Base-by-base conservation (phyloP, 2,329 filamentous ascomycete genomes). In the Cordyceps javanica region DNA sequence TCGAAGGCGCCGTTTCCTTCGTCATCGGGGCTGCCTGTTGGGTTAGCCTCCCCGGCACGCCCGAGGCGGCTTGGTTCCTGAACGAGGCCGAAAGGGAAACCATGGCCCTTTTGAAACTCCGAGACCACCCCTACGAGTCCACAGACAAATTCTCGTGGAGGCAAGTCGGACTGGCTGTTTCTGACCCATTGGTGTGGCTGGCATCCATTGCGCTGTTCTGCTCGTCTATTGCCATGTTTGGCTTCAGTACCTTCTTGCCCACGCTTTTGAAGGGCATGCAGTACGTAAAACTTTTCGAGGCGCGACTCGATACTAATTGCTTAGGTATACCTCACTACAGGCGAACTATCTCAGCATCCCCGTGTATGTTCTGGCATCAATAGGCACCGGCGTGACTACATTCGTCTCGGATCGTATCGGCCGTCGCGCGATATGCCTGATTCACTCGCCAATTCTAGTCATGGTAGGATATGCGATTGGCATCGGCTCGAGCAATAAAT, bases 21-120 rank as follows among this genome's bases (percentile, higher is more conserved):
- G 59, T 64, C 4, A 57, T 72, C 10, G 66, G 68, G 1, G 61
- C 64, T 23, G 54, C 60, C 3, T 65, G 66, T 30, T 73, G 73
- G 67, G 70, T 72, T 58, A 73, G 76, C 61, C 72, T 81, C 3
- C 74, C 74, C 0, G 75, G 77, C 54, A 75, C 72, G 23, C 76
- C 78, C 0, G 69, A 72, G 34, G 74, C 66, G 2, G 74, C 76
- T 5, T 73, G 70, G 60, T 80, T 77, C 64, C 68, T 81, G 11
- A 72, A 68, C 2, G 62, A 70, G 0, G 66, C 74, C 0, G 75
- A 81, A 56, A 73, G 64, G 13, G 55, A 59, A 0, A 68, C 68
- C 2, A 66, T 73, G 62, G 26, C 55, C 0, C 49, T 64, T 0
- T 64, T 67, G 3, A 66, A 70, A 55, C 48, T 64, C 42, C 65